Evolutionary conservation across 2,329 filamentous ascomycete genomes (phyloP).

Genomic region (Remersonia thermophila): DNA sequence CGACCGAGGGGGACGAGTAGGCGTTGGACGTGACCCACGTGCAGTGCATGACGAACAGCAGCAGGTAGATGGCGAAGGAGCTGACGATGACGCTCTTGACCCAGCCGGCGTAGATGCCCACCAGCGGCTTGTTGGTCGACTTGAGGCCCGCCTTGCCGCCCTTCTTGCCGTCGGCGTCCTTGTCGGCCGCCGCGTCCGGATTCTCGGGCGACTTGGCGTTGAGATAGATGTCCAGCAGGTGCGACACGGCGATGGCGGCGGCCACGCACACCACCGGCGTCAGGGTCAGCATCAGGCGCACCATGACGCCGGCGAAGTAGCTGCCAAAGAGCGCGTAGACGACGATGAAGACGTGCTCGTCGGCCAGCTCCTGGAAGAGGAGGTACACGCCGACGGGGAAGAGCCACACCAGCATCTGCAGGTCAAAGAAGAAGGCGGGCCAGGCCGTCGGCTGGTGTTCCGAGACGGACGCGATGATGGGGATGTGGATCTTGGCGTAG

Average conservation of each 20-base stretch:
- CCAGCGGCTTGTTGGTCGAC: slow-evolving; percentile 56
- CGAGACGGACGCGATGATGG: slow-evolving; percentile 98
- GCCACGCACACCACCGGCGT: slow-evolving; percentile 94
- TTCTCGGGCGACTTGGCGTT: slow-evolving; percentile 47
- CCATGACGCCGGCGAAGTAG: slow-evolving; percentile 99
- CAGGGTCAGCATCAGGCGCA: slow-evolving; percentile 93
- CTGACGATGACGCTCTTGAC: slow-evolving; percentile 71
- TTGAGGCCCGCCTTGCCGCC: slow-evolving; percentile 46
- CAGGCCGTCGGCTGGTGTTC: slow-evolving; percentile 98
- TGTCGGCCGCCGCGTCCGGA: slow-evolving; percentile 31
- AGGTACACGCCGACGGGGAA: slow-evolving; percentile 98
- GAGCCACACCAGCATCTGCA: slow-evolving; percentile 97
- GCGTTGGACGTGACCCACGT: slow-evolving; percentile 99
- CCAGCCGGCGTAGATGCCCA: slow-evolving; percentile 71
- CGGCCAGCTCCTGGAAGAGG: slow-evolving; percentile 85
- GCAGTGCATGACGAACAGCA: slow-evolving; percentile 93
- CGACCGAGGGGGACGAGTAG: slow-evolving; percentile 95
- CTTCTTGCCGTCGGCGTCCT: slow-evolving; percentile 46
- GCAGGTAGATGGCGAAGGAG: slow-evolving; percentile 63
- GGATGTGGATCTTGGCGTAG: slow-evolving; percentile 98
- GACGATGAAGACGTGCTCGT: slow-evolving; percentile 96
- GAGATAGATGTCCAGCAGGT: slow-evolving; percentile 80
- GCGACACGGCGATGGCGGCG: slow-evolving; percentile 76
- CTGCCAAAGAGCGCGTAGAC: slow-evolving; percentile 94
- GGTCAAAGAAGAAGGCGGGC: slow-evolving; percentile 98